A percentile compares a stretch with the other conserved stretches of the same genome.
phyloP scores from a whole-genome alignment of 2,329 filamentous ascomycete genomes.

The Colletotrichum cordylinicola region DNA sequence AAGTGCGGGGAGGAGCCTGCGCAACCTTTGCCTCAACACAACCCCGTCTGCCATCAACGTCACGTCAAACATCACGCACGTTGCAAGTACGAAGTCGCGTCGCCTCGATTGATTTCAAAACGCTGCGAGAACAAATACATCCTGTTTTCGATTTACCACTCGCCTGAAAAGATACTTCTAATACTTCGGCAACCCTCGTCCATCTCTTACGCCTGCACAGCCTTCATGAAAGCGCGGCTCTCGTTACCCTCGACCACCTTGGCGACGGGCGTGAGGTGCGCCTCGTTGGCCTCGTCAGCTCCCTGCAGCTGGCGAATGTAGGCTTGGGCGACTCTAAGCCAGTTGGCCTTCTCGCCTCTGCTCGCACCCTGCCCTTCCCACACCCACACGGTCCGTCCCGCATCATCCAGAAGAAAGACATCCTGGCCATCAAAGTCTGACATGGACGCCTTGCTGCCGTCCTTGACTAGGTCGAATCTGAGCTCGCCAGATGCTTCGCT shows the following conservation, averaged over 20 bases:
- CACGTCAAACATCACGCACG: neutral
- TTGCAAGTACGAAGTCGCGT: neutral
- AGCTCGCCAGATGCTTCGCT: constrained; percentile 66
- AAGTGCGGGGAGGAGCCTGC: neutral
- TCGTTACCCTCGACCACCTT: constrained; percentile 64
- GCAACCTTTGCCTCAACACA: neutral
- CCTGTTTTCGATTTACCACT: neutral
- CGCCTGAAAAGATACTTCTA: neutral
- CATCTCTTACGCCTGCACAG: constrained; percentile 39
- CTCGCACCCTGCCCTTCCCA: constrained; percentile 69
- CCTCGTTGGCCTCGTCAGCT: constrained; percentile 33
- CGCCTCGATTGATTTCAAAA: neutral
- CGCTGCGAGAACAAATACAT: neutral
- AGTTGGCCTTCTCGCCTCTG: constrained; percentile 61
- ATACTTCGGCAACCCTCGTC: neutral
- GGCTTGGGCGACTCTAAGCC: constrained; percentile 64
- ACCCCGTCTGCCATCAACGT: neutral
- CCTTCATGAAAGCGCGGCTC: constrained; percentile 55
- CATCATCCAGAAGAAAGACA: constrained; percentile 67
- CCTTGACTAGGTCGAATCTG: constrained; percentile 63
- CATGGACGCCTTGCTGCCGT: constrained; percentile 49
- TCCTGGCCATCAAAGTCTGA: constrained; percentile 63
- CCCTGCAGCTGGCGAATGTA: constrained; percentile 53
- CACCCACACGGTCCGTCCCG: constrained; percentile 65
- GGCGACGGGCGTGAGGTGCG: constrained; percentile 56